phyloP scores from a whole-genome alignment of 192 early-diverging fungal genomes.

The Backusella morwellensis region DNA sequence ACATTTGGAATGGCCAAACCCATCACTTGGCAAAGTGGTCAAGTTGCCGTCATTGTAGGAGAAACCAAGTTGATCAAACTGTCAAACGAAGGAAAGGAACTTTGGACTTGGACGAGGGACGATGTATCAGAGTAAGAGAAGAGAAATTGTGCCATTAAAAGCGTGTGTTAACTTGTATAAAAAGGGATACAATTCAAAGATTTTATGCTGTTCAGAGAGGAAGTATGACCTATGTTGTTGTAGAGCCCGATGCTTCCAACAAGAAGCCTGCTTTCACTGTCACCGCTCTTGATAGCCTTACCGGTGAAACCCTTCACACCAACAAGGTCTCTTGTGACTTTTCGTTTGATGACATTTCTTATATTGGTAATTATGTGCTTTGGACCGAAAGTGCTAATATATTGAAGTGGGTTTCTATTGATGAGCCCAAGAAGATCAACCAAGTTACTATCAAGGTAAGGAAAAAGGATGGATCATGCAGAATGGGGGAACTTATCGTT shows the following conservation, averaged over 20 bases:
- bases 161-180: not conserved
- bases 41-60: conserved; percentile 8
- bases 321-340: conserved; percentile 38
- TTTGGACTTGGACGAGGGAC: conserved; percentile 18
- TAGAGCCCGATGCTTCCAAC: conserved; percentile 19
- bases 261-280: not conserved
- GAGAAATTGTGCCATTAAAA: not conserved
- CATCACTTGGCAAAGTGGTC: conserved; percentile 4
- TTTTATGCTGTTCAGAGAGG: not conserved
- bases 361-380: conserved; percentile 44
- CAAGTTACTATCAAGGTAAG: conserved; percentile 32
- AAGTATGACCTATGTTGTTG: conserved; percentile 29
- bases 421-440: conserved; percentile 14
- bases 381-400: conserved; percentile 50
- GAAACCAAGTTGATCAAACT: conserved; percentile 3
- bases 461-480: conserved; percentile 40
- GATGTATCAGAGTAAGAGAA: conserved; percentile 1
- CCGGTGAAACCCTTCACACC: conserved; percentile 29
- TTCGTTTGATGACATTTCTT: conserved; percentile 34
- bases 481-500: conserved; percentile 4
- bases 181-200: not conserved
- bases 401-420: conserved; percentile 23
- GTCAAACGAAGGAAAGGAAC: conserved; percentile 11
- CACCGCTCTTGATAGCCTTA: not conserved
- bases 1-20: not conserved